Base-by-base conservation (phyloP, 805 yeast genomes). In the Blastobotrys parvus region DNA sequence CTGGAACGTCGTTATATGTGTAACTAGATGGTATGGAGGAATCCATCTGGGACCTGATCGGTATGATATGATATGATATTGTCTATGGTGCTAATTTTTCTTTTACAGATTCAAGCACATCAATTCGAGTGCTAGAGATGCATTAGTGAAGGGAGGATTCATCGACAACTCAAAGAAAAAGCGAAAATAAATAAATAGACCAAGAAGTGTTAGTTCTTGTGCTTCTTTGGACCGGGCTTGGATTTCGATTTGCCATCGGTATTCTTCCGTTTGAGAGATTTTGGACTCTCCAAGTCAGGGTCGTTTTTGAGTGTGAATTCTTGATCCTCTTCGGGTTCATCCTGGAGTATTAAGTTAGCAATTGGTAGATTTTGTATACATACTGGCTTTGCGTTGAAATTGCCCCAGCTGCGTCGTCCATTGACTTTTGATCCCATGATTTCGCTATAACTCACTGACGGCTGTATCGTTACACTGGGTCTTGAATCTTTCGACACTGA, bases 21-120 rank as follows among this genome's bases (percentile, higher is more conserved):
- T 90, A 1, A 77, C 83, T 27, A 65, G 98, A 47, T 90, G 97
- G 96, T 92, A 75, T 60, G 96, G 95, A 15, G 98, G 98, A 3
- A 71, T 73, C 0, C 94, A 82, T 51, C 62, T 92, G 18, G 98
- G 98, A 0, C 92, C 97, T 0, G 97, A 86, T 61, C 48, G 71
- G 52, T 54, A 45, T 10, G 48, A 37, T 27, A 30, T 8, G 7
- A 7, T 25, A 25, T 25, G 7, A 8, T 25, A 25, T 25, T 25
- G 11, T 25, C 29, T 8, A 7, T 25, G 7, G 10, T 25, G 11
- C 31, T 68, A 95, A 49, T 11, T 8, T 8, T 11, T 25, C 10
- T 8, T 25, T 11, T 25, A 25, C 29, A 25, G 29, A 11, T 92
- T 92, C 67, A 88, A 84, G 54, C 97, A 92, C 60, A 92, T 92